phyloP scores from a whole-genome alignment of 148 eudicot genomes.

The Vaccinium myrtillus region DNA sequence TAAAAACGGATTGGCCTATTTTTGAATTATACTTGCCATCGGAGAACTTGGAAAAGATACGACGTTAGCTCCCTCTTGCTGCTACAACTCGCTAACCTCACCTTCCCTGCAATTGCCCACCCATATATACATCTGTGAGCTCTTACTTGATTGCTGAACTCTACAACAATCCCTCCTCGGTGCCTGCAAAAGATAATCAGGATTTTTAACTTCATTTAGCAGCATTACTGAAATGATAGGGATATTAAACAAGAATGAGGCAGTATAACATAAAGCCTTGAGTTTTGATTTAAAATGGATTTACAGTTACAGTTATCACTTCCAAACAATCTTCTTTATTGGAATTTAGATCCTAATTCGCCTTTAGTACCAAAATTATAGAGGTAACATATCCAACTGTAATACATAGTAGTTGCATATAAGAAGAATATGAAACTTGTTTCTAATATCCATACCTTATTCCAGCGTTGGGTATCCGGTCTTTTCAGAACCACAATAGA shows the following conservation, averaged over 20 bases:
- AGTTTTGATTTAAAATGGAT: not conserved
- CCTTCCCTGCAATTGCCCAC: conserved; percentile 48
- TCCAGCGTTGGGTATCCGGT: conserved; percentile 40
- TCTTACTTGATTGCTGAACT: conserved; percentile 32
- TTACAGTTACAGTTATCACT: not conserved
- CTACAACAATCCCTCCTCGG: conserved; percentile 49
- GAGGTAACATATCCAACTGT: not conserved
- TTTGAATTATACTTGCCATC: not conserved
- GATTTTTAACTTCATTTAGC: not conserved
- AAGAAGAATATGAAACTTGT: not conserved
- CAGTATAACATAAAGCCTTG: not conserved
- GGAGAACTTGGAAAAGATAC: conserved; percentile 3
- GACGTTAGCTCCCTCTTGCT: not conserved
- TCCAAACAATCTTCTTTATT: not conserved
- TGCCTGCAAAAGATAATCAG: conserved; percentile 32
- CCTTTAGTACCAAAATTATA: not conserved
- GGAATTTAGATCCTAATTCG: not conserved
- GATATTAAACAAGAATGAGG: not conserved
- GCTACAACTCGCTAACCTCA: conserved; percentile 48
- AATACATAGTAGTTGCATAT: not conserved
- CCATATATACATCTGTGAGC: conserved; percentile 39
- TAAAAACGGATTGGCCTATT: not conserved
- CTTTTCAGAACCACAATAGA: conserved; percentile 35
- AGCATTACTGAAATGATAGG: not conserved
- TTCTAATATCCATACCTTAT: conserved; percentile 24